Conservation (phyloP, 192 early-diverging fungal species). For the Piromyces sp. region DNA sequence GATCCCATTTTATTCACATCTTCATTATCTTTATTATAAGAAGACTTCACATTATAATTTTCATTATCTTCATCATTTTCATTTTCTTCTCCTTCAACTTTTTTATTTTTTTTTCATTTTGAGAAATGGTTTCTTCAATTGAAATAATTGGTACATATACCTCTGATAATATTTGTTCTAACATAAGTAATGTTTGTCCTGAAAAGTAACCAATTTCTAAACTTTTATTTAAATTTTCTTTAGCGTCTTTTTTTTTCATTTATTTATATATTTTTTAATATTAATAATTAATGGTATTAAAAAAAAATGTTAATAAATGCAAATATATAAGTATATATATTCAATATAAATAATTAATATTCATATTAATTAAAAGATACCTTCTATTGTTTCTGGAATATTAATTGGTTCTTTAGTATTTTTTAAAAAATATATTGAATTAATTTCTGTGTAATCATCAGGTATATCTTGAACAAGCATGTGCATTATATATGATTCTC, state of each 20-base stretch:
- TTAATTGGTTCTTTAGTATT: constrained; percentile 23
- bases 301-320: too few relatives aligned
- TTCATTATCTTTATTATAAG: constrained; percentile 1
- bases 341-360: too few relatives aligned
- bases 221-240: constrained; percentile 8
- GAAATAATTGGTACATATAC: constrained; percentile 33
- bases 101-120: constrained; percentile 6
- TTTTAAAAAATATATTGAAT: constrained; percentile 31
- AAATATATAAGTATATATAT: too few relatives aligned
- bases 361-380: not conserved
- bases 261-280: too few relatives aligned
- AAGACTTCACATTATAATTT: not conserved
- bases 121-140: not conserved
- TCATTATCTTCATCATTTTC: not conserved
- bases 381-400: constrained; percentile 10
- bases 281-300: not conserved
- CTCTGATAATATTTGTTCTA: constrained; percentile 33
- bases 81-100: not conserved
- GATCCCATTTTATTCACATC: constrained; percentile 21
- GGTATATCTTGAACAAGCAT: constrained; percentile 25
- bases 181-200: constrained; percentile 29
- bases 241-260: constrained; percentile 24
- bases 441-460: constrained; percentile 29
- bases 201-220: constrained; percentile 37
- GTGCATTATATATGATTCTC: constrained; percentile 19